Conservation (phyloP, 495 filamentous ascomycete genomes). For the Aspergillus nanangensis region DNA sequence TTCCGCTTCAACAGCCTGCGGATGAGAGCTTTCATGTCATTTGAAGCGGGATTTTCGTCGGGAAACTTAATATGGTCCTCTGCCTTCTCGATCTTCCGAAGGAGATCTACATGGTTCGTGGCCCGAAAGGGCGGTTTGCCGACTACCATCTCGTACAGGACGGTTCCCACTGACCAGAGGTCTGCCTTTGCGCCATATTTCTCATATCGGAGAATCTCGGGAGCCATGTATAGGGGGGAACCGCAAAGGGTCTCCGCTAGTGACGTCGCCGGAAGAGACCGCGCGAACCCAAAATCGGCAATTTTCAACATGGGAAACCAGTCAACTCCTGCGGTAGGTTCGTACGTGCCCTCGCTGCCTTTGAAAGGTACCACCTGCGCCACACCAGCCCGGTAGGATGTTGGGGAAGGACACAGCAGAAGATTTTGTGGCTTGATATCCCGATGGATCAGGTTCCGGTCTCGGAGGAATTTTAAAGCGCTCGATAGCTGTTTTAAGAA, state of each 20-base stretch:
- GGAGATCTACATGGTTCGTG: constrained; percentile 87
- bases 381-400: constrained; percentile 48
- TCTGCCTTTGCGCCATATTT: constrained; percentile 97
- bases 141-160: constrained; percentile 89
- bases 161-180: constrained; percentile 95
- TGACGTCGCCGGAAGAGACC: constrained; percentile 81
- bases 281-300: constrained; percentile 95
- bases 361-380: constrained; percentile 51
- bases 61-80: constrained; percentile 82
- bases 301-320: constrained; percentile 94
- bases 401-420: constrained; percentile 77
- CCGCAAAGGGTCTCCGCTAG: constrained; percentile 95
- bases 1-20: constrained; percentile 76
- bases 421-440: constrained; percentile 98
- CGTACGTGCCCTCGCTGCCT: constrained; percentile 69
- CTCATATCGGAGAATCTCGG: constrained; percentile 94
- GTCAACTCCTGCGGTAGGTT: constrained; percentile 76
- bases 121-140: constrained; percentile 90
- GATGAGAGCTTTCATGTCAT: constrained; percentile 78
- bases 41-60: constrained; percentile 63
- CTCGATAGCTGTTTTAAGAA: constrained; percentile 95
- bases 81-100: constrained; percentile 82
- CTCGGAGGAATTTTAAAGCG: constrained; percentile 81
- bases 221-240: constrained; percentile 98
- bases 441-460: constrained; percentile 84